A percentile compares a stretch with the other conserved stretches of the same genome.
These are phyloP conservation scores for Chamaenerion angustifolium DNA, from an alignment of 345 rosid genomes.

Conservation along the genomic window DNA sequence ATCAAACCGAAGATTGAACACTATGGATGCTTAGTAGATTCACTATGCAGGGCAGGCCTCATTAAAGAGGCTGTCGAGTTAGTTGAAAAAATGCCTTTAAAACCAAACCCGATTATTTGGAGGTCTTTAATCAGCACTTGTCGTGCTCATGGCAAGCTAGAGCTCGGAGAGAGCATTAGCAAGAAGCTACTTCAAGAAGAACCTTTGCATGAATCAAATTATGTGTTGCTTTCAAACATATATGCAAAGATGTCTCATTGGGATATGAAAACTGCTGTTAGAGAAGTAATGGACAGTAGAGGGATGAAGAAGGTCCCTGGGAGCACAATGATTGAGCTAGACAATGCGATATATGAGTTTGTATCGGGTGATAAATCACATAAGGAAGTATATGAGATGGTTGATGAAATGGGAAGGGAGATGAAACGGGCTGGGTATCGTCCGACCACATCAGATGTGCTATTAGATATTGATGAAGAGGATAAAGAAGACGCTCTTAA, in stretches of 20 bases:
- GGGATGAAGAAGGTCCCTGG: constrained; percentile 35
- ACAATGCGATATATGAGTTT: constrained; percentile 32
- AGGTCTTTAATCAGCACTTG: constrained; percentile 35
- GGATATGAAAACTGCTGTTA: constrained; percentile 34
- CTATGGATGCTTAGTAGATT: constrained; percentile 37
- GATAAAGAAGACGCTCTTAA: constrained; percentile 42
- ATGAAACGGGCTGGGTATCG: constrained; percentile 33
- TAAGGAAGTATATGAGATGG: constrained; percentile 26
- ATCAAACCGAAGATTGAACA: constrained; percentile 34
- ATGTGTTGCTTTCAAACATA: constrained; percentile 32
- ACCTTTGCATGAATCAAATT: constrained; percentile 25
- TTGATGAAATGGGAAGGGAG: constrained; percentile 34
- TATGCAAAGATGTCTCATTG: constrained; percentile 33
- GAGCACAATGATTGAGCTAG: constrained; percentile 33
- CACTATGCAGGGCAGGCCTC: constrained; percentile 38
- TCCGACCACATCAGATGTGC: constrained; percentile 30
- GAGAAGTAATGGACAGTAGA: constrained; percentile 25
- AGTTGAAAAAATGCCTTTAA: constrained; percentile 36
- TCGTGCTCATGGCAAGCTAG: constrained; percentile 23
- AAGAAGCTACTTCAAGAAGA: constrained; percentile 24
- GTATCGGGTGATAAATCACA: constrained; percentile 35
- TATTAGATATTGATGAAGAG: constrained; percentile 39
- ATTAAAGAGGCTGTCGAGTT: constrained; percentile 28
- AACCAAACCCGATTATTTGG: constrained; percentile 32
- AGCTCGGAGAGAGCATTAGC: constrained; percentile 32